Evolutionary conservation across 2,329 filamentous ascomycete species (phyloP), one percentile per base, ranked within the genome.

Genomic region (Alternaria sp.): DNA sequence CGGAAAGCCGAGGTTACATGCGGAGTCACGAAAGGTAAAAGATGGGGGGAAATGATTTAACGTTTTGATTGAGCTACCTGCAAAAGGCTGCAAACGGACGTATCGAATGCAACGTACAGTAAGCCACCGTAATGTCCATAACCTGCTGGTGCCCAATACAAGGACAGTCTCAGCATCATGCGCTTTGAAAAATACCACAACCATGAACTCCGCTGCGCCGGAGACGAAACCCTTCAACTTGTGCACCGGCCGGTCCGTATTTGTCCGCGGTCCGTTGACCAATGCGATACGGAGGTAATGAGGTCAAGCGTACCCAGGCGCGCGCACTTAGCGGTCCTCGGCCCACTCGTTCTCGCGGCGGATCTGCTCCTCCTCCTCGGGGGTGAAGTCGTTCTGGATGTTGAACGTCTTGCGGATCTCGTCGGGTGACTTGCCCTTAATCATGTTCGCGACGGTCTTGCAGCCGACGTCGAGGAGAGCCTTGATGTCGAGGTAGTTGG

Each of bases 361-460:
- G 68, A 85, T 99, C 87, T 99, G 96, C 79, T 99, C 96, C 82
- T 99, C 96, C 84, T 99, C 96, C 82, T 99, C 96, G 3, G 95
- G 93, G 0, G 96, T 98, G 84, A 99, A 99, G 82, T 99, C 96
- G 76, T 99, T 99, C 77, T 96, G 96, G 77, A 99, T 99, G 85
- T 99, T 99, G 86, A 99, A 99, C 0, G 96, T 99, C 87, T 98
- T 99, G 55, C 96, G 92, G 76, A 99, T 99, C 85, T 99, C 96
- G 81, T 99, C 96, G 4, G 96, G 96, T 0, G 94, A 97, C 87
- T 99, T 99, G 84, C 96, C 96, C 92, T 99, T 99, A 87, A 99
- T 99, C 96, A 99, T 99, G 84, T 99, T 99, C 66, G 96, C 96
- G 15, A 99, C 96, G 0, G 96, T 99, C 89, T 99, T 99, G 89